Base-by-base conservation (phyloP, 2,329 filamentous ascomycete species). In the Cordyceps javanica region DNA sequence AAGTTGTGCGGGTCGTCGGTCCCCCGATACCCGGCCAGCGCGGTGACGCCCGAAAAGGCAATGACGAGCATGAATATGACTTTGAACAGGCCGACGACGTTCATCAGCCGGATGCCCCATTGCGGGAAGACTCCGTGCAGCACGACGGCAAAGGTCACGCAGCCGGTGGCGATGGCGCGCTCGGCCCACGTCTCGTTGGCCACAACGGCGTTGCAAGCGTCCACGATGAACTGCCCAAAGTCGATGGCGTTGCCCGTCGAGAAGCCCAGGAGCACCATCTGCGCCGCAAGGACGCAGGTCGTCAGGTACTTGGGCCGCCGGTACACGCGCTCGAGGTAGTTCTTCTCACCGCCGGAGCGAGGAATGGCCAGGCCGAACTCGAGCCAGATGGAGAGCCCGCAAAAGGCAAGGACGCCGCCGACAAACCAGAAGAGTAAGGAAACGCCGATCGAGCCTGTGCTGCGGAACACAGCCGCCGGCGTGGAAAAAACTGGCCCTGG, bases 321-420 rank as follows among this genome's bases (percentile, higher is more conserved):
- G 69, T 85, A 86, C 16, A 83, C 80, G n/a, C 80, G 75, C 64
- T 87, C 83, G 14, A 87, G 79, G 65, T 87, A 87, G 67, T 85
- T 83, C 74, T 87, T 87, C 61, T 86, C 83, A 21, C 84, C 84
- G 14, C 84, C 83, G 14, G 81, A 84, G 36, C 79, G 74, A 2
- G 83, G 83, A 36, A 86, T 84, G 4, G 81, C 82, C 4, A 83
- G 75, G 25, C 83, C 83, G 62, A 85, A 86, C 64, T 86, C 84
- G 50, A 87, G 76, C 66, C 81, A 86, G 5, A 87, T 82, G 56
- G 78, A 80, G 13, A 86, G 73, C 23, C 83, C 83, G 61, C 75
- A 78, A 62, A 82, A 82, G 3, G 83, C 81, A 25, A 86, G 71
- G 50, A 85, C 69, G 28, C 77, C 77, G 19, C 76, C 75, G 5